Evolutionary conservation across 495 filamentous ascomycete genomes (phyloP).

Genomic region (Penicillium soppii): DNA sequence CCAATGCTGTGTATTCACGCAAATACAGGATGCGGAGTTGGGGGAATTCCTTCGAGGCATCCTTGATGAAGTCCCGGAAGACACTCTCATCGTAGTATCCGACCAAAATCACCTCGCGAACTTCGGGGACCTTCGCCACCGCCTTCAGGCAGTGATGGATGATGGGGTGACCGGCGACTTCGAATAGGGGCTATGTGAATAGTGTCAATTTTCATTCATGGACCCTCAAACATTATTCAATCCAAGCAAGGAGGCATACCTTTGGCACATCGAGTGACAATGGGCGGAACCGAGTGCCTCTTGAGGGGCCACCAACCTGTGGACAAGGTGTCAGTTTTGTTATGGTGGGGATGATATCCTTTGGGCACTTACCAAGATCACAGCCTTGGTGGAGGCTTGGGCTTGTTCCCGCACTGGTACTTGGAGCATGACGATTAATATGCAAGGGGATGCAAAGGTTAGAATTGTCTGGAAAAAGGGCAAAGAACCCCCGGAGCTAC

Average conservation of each 20-base stretch:
- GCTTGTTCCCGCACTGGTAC: conserved; percentile 46
- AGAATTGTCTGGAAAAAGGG: conserved; percentile 4
- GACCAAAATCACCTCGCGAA: conserved; percentile 95
- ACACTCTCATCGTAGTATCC: conserved; percentile 98
- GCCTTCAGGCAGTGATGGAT: conserved; percentile 96
- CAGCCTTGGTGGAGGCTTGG: conserved; percentile 64
- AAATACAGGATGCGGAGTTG: conserved; percentile 92
- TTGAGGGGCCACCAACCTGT: conserved; percentile 88
- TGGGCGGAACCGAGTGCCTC: conserved; percentile 95
- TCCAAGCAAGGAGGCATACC: conserved; percentile 46
- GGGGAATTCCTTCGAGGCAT: conserved; percentile 78
- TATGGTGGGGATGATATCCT: conserved; percentile 3
- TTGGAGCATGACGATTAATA: conserved; percentile 42
- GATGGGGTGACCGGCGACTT: conserved; percentile 96
- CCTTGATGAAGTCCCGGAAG: conserved; percentile 97
- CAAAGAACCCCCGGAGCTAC: conserved; percentile 23
- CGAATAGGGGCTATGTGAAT: conserved; percentile 82
- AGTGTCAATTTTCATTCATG: conserved; percentile 12
- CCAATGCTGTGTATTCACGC: conserved; percentile 94
- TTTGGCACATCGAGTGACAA: conserved; percentile 97
- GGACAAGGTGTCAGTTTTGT: conserved; percentile 21
- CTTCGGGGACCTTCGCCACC: conserved; percentile 84
- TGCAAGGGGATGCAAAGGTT: conserved; percentile 5
- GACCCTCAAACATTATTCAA: background rate
- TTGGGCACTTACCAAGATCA: conserved; percentile 62